These are phyloP conservation scores for Macrolepiota albuminosa DNA, from an alignment of 768 basidiomycete species.

Conservation along the genomic window DNA sequence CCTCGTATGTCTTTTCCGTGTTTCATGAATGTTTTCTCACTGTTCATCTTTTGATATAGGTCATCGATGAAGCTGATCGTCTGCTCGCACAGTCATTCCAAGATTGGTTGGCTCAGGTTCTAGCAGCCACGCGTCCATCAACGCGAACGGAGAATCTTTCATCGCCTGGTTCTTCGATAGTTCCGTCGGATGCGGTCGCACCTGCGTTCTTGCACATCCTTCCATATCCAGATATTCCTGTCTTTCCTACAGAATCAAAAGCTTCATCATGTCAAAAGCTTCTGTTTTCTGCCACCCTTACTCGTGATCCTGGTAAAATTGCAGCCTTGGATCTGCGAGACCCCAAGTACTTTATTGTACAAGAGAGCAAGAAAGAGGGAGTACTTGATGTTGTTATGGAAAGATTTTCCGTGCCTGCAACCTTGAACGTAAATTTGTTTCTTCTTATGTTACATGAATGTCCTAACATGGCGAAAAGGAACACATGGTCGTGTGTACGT, in stretches of 20 bases:
- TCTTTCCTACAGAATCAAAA: slow-evolving; percentile 54
- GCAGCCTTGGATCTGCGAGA: slow-evolving; percentile 71
- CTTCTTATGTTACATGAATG: not conserved
- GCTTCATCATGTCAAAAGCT: slow-evolving; percentile 85
- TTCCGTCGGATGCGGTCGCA: slow-evolving; percentile 50
- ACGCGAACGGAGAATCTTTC: not conserved
- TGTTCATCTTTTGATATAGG: slow-evolving; percentile 36
- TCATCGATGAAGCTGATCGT: slow-evolving; percentile 98
- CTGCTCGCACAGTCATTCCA: slow-evolving; percentile 94
- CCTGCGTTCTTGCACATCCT: slow-evolving; percentile 51
- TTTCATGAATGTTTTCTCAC: not conserved
- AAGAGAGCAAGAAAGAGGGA: slow-evolving; percentile 37
- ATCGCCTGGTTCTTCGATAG: not conserved
- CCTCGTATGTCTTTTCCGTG: slow-evolving; percentile 48
- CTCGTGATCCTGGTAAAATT: slow-evolving; percentile 90
- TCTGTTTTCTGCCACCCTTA: slow-evolving; percentile 93
- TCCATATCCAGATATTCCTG: slow-evolving; percentile 32
- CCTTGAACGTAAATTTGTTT: slow-evolving; percentile 52
- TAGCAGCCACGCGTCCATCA: slow-evolving; percentile 59
- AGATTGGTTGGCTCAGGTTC: slow-evolving; percentile 85
- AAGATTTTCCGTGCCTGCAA: slow-evolving; percentile 76
- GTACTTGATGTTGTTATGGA: slow-evolving; percentile 61
- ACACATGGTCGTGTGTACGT: slow-evolving; percentile 76
- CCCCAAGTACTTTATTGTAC: slow-evolving; percentile 88
- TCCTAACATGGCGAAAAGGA: slow-evolving; percentile 47